Base-by-base conservation (phyloP, 2,329 filamentous ascomycete species). In the Acrodontium crateriforme region DNA sequence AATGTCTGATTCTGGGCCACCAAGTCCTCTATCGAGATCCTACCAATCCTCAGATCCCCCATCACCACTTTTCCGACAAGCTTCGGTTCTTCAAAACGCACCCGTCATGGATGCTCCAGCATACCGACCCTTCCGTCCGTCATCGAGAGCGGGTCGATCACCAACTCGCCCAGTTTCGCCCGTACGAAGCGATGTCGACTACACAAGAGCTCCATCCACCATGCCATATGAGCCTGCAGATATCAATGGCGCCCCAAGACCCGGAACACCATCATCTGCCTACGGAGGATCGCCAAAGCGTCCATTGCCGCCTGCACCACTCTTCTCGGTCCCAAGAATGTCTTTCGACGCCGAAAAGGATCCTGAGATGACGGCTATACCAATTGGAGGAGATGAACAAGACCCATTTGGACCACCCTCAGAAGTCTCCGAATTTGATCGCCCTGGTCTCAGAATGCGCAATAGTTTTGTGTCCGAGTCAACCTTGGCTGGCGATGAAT, bases 201-300 rank as follows among this genome's bases (percentile, higher is more conserved):
- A 79, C 54, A 55, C 67, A 16, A 69, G 80, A 28, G 78, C 80
- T 6, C 76, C 82, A 3, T 71, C 74, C 1, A 74, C 65, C 39
- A 61, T 77, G 14, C 67, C 74, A 3, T 95, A 89, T 54, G 89
- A 95, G 54, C 82, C 84, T 0, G 67, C 76, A 13, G 85, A 94
- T 43, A 58, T 95, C 34, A 87, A 95, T 46, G 89, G 89, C 26
- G 85, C 73, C 36, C 85, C 89, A 5, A 65, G 89, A 33, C 87
- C 89, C 2, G 87, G 87, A 4, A 94, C 87, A 0, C 84, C 87
- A 2, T 84, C 84, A 1, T 87, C 83, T 2, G 69, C 74, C 50
- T 94, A 95, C 52, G 80, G 84, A 12, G 80, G 84, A 3, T 91
- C 83, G 48, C 82, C 85, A 8, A 72, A 83, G 41, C 70, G 87